Evolutionary conservation across 164 flowering plant genomes (phyloP).

Genomic region (Stephania cephalantha): DNA sequence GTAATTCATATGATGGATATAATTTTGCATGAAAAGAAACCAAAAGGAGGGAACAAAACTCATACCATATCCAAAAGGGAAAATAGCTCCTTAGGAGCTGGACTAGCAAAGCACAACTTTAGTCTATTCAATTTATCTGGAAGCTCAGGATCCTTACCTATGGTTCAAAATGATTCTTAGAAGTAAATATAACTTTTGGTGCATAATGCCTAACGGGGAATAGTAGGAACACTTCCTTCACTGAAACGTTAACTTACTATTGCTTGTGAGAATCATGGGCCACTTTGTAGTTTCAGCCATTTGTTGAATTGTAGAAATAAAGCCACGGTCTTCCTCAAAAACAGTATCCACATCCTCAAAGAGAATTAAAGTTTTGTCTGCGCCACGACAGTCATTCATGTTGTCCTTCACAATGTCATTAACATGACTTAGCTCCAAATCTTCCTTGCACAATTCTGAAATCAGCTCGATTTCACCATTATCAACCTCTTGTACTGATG

Average conservation of each 20-base stretch:
- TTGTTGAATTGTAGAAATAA: slow-evolving; percentile 59
- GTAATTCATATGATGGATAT: slow-evolving; percentile 1
- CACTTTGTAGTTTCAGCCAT: slow-evolving; percentile 83
- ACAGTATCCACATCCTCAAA: slow-evolving; percentile 90
- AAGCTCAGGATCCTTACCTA: slow-evolving; percentile 55
- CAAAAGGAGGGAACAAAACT: slow-evolving; percentile 3
- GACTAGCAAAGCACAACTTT: slow-evolving; percentile 47
- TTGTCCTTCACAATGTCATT: slow-evolving; percentile 16
- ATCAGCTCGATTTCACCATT: slow-evolving; percentile 38
- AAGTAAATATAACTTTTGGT: background rate
- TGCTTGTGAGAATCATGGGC: slow-evolving; percentile 86
- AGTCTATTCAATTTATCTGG: slow-evolving; percentile 66
- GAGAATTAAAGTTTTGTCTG: slow-evolving; percentile 63
- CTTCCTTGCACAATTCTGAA: slow-evolving; percentile 40
- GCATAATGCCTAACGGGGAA: slow-evolving; percentile 2
- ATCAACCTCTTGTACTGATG: slow-evolving; percentile 20
- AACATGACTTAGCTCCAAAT: slow-evolving; percentile 14
- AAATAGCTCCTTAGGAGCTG: slow-evolving; percentile 56
- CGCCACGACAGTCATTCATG: slow-evolving; percentile 22
- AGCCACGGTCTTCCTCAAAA: slow-evolving; percentile 83
- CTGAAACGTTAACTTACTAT: slow-evolving; percentile 46
- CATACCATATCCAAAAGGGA: slow-evolving; percentile 47
- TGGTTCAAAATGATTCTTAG: slow-evolving; percentile 9
- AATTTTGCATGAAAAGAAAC: background rate
- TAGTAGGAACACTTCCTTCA: background rate